phyloP scores from a whole-genome alignment of 106 monocot species.

The Dactylorhiza incarnata region DNA sequence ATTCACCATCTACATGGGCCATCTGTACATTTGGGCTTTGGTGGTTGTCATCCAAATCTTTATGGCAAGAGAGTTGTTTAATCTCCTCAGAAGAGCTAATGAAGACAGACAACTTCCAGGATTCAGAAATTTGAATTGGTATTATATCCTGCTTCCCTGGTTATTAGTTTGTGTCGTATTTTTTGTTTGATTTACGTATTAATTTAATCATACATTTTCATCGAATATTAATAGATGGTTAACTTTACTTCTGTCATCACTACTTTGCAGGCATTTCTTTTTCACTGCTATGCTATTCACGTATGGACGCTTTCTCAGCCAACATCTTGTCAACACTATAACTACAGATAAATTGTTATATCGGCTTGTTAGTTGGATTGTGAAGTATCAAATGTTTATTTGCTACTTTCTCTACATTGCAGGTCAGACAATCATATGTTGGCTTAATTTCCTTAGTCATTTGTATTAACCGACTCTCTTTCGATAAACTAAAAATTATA shows the following conservation, averaged over 20 bases:
- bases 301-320: conserved; percentile 90
- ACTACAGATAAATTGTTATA: conserved; percentile 85
- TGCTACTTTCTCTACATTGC: conserved; percentile 94
- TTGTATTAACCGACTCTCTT: neutral
- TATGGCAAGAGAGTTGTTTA: conserved; percentile 91
- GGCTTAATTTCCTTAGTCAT: neutral
- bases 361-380: conserved; percentile 72
- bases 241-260: neutral
- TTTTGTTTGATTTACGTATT: neutral
- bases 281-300: conserved; percentile 66
- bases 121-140: conserved; percentile 96
- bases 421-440: conserved; percentile 19
- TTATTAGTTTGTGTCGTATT: neutral
- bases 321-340: conserved; percentile 89
- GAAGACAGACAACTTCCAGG: conserved; percentile 85
- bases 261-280: conserved; percentile 62
- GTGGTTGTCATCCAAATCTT: conserved; percentile 90
- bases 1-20: conserved; percentile 86
- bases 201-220: neutral
- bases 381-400: conserved; percentile 98
- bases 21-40: conserved; percentile 97
- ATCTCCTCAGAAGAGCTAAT: conserved; percentile 82
- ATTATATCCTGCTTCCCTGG: neutral
- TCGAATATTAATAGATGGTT: too few relatives aligned
- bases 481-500: neutral